Evolutionary conservation across 169 alveolate genomes (phyloP).

Genomic region (Eimeria necatrix): DNA sequence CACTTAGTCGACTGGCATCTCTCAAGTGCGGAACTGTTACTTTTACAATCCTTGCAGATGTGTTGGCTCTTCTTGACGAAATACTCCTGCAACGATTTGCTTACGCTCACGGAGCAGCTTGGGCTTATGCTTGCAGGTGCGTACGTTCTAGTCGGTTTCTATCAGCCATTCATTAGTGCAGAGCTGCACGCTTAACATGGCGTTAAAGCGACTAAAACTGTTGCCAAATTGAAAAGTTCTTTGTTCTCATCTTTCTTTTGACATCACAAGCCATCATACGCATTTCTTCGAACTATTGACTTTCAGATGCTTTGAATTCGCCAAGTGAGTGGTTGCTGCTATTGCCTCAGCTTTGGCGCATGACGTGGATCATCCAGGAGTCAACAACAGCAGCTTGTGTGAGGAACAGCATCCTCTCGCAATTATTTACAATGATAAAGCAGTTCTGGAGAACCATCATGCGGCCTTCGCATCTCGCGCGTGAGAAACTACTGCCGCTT

Average conservation of each 20-base stretch:
- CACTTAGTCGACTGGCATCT: no score
- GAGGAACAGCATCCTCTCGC: constrained; percentile 85
- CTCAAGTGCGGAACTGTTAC: no score
- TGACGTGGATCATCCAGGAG: constrained; percentile 93
- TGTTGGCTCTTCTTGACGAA: constrained; percentile 81
- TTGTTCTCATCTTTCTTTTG: no score
- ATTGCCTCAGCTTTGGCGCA: constrained; percentile 88
- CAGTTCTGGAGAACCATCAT: constrained; percentile 90
- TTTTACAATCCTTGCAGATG: constrained; percentile 50
- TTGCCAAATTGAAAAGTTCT: no score
- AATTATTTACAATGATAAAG: constrained; percentile 87
- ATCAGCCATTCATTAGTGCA: no score
- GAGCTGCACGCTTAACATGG: no score
- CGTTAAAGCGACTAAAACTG: no score
- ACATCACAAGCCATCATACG: no score
- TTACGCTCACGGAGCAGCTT: constrained; percentile 78
- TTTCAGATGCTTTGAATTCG: no score
- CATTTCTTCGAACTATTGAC: no score
- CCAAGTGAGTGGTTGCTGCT: neutral
- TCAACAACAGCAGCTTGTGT: constrained; percentile 86
- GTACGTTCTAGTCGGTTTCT: neutral
- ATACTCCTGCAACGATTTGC: constrained; percentile 69
- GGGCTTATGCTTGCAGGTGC: constrained; percentile 79
- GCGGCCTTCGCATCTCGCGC: constrained; percentile 84
- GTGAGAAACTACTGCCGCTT: constrained; percentile 11